Base-by-base conservation (phyloP, 1,284 basidiomycete species). In the Cutaneotrichosporon sp. region DNA sequence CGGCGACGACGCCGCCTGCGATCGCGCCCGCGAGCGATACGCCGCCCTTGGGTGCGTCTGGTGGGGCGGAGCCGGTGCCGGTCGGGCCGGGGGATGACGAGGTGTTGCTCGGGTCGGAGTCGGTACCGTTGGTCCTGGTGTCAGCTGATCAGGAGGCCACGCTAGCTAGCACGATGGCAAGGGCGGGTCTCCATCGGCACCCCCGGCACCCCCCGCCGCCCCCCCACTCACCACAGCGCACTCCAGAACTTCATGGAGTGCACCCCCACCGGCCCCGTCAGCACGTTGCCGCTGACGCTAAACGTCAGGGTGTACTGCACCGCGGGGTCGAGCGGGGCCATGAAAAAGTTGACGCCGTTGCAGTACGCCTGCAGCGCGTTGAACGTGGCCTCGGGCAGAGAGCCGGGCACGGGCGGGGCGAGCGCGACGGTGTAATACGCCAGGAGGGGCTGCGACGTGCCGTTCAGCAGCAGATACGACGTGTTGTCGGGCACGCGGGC, bases 391-490 rank as follows among this genome's bases (percentile, higher is more conserved):
- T 25, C n/a, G 22, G 34, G 8, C 2, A 53, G 45, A 2, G 27
- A 20, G 53, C 58, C 53, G 6, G 42, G 54, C 9, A 50, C 29
- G 1, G 38, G n/a, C 2, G 59, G 59, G 11, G 36, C 18, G 14
- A 61, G 20, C 4, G 22, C 20, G 13, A 61, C 33, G n/a, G 42
- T 29, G 54, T 61, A 61, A 14, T 14, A 31, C 4, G 54, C 29
- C 4, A 27, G 25, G 8, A 14, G n/a, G 7, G 59, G 59, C 33
- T 53, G 54, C 1, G 59, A 56, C 11, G 45, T 46, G 51, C 60
- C 60, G 52, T 62, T 62, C 27, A 62, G 34, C 4, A 54, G 24
- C 6, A 62, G 14, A 38, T 46, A 55, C n/a, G 60, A 55, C n/a
- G 52, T 62, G 47, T 62, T 62, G 22, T 36, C 56, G 2, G 60